Percentiles rank a stretch among this genome's conserved stretches.
Evolutionary conservation across 805 yeast species (phyloP).

Genomic region (Kockiozyma suomiensis): DNA sequence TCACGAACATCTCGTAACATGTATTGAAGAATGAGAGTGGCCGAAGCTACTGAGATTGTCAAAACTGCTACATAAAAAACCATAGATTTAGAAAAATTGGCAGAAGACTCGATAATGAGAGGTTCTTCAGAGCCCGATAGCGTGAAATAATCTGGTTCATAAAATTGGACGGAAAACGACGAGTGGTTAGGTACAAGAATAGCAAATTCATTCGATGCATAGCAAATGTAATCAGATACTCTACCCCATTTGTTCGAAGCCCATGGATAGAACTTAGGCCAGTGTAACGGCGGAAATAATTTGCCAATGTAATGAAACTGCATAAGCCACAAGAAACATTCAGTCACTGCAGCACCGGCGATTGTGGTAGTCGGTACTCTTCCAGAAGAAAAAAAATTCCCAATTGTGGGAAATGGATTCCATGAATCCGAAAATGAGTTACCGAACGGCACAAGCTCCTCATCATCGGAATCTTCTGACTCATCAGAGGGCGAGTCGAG

Average conservation of each 20-base stretch:
- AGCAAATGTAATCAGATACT: slow-evolving; percentile 1
- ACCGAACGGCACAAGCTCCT: slow-evolving; percentile 5
- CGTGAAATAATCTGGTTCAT: slow-evolving; percentile 20
- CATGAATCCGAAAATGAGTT: slow-evolving; percentile 10
- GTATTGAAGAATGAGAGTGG: slow-evolving; percentile 24
- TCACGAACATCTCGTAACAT: slow-evolving; percentile 32
- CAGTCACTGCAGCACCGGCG: slow-evolving; percentile 26
- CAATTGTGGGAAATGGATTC: slow-evolving; percentile 29
- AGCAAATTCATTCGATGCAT: background rate
- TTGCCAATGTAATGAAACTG: slow-evolving; percentile 24
- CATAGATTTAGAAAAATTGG: background rate
- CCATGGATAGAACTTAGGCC: background rate
- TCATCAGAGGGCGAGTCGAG: slow-evolving; percentile 10
- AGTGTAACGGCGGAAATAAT: background rate
- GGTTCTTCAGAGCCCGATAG: background rate
- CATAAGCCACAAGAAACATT: slow-evolving; percentile 19
- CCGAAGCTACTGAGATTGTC: background rate
- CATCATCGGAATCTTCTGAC: slow-evolving; percentile 32
- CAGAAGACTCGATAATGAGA: background rate
- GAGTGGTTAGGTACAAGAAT: slow-evolving; percentile 9
- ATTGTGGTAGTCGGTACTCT: slow-evolving; percentile 29
- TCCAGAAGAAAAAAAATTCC: slow-evolving; percentile 15
- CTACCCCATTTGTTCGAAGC: background rate
- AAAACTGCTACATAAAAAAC: slow-evolving; percentile 10
- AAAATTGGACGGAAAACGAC: slow-evolving; percentile 12